Conservation (phyloP, 805 yeast genomes). For the Candida michaelii region DNA sequence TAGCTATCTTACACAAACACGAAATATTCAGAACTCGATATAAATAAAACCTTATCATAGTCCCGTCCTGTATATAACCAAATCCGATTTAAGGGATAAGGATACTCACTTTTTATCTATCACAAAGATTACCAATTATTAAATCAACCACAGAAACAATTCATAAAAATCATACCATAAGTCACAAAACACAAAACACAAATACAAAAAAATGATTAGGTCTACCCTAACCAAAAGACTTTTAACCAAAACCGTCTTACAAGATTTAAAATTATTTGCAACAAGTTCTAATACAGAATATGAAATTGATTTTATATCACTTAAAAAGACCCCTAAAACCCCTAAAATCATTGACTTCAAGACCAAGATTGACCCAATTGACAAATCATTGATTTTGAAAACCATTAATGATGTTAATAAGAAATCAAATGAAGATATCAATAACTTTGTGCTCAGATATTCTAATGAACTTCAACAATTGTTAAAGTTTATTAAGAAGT, state of each 20-base stretch:
- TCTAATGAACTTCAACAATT: conserved; percentile 20
- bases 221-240: not conserved
- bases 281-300: conserved; percentile 17
- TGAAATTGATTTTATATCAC: conserved; percentile 25
- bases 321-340: conserved; percentile 17
- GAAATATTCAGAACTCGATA: too few species aligned
- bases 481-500: conserved; percentile 19
- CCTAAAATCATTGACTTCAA: conserved; percentile 3
- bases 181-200: not conserved
- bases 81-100: conserved; percentile 7
- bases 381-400: conserved; percentile 7
- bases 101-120: conserved; percentile 2
- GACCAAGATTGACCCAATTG: conserved; percentile 3
- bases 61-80: conserved; percentile 2
- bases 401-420: conserved; percentile 8
- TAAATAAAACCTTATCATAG: not conserved
- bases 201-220: conserved; percentile 3
- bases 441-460: conserved; percentile 21
- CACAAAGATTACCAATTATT: not conserved
- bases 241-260: not conserved
- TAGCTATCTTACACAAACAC: too few species aligned
- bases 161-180: not conserved
- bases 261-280: conserved; percentile 7
- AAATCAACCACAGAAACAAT: not conserved
- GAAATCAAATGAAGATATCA: conserved; percentile 7